A percentile compares a stretch with the other conserved stretches of the same genome.
Evolutionary conservation across 306 rosid species (phyloP).

Genomic region (Alnus glutinosa): DNA sequence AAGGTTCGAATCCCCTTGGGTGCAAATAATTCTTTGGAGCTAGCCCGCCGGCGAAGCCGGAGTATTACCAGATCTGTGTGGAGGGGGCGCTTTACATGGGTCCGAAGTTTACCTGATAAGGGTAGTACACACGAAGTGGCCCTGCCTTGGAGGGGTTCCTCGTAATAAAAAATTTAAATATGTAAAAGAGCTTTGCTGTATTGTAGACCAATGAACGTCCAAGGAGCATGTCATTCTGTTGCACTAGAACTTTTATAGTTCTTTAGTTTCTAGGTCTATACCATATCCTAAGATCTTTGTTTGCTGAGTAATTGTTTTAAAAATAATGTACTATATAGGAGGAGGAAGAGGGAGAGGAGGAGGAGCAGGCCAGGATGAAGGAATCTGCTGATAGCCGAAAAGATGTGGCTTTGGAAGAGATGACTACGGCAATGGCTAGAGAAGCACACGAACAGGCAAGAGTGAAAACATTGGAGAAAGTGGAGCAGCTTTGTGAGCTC

Average conservation of each 20-base stretch:
- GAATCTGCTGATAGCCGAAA: conserved; percentile 51
- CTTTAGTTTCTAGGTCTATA: conserved; percentile 9
- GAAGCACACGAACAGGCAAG: conserved; percentile 75
- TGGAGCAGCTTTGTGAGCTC: conserved; percentile 86
- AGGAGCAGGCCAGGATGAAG: conserved; percentile 61
- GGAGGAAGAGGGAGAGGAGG: conserved; percentile 79
- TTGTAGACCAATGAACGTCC: neutral
- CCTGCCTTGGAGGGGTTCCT: too few species aligned
- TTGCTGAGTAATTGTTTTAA: conserved; percentile 11
- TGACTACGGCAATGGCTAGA: conserved; percentile 62
- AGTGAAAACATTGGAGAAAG: conserved; percentile 69
- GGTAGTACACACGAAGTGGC: too few species aligned
- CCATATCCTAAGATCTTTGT: neutral
- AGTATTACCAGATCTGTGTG: too few species aligned
- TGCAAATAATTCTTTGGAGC: too few species aligned
- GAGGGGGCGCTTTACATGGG: too few species aligned
- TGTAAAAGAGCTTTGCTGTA: neutral
- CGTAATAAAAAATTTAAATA: neutral
- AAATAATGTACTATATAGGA: conserved; percentile 43
- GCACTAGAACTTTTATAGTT: neutral
- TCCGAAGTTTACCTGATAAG: too few species aligned
- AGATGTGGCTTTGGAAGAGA: conserved; percentile 79
- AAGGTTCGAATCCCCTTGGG: too few species aligned
- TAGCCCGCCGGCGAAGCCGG: too few species aligned
- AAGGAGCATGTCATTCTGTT: neutral